Base-by-base conservation (phyloP, 2,329 filamentous ascomycete species). In the Periconia sp. region DNA sequence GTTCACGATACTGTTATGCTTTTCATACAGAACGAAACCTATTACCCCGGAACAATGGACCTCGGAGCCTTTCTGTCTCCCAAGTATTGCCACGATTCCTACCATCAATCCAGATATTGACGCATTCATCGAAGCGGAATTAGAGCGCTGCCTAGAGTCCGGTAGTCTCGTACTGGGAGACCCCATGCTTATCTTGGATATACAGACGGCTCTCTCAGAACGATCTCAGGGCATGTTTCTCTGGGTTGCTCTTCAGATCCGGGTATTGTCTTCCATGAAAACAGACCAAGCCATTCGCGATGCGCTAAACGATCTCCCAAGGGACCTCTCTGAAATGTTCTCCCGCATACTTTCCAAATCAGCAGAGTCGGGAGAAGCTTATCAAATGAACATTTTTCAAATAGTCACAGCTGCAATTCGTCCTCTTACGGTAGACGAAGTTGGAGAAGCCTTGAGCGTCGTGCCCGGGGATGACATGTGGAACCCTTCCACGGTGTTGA, bases 391-490 rank as follows among this genome's bases (percentile, higher is more conserved):
- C 2, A 63, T 61, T 2, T 46, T 76, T 0, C 49, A 72, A 11
- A 34, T 74, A 19, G 22, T 76, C 0, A 37, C 53, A 0, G 56
- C 50, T 0, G 67, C 68, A 9, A 38, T 29, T 1, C 57, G 63
- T 5, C 63, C 68, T 0, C 41, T 76, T 5, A 66, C 61, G 0
- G 49, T 36, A 0, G 56, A 67, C 0, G 65, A 75, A 34, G 50
- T 77, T 33, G 57, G 62, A 13, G 72, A 75, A 56, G 70, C 70
- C 3, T 32, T 73, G 0, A 72, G 71, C 11, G 67, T 77, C 0
- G 43, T 43, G 2, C 61, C 64, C 4, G 69, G 71, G 1, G 47
- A 71, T 34, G 25, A 43, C 3, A 37, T 12, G 0, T 59, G 49
- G 51, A 30, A 52, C 38, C 36, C 51, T 7, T 49, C 54, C 1